Base-by-base conservation (phyloP, 441 rosid genomes). In the Lepidium campestre region DNA sequence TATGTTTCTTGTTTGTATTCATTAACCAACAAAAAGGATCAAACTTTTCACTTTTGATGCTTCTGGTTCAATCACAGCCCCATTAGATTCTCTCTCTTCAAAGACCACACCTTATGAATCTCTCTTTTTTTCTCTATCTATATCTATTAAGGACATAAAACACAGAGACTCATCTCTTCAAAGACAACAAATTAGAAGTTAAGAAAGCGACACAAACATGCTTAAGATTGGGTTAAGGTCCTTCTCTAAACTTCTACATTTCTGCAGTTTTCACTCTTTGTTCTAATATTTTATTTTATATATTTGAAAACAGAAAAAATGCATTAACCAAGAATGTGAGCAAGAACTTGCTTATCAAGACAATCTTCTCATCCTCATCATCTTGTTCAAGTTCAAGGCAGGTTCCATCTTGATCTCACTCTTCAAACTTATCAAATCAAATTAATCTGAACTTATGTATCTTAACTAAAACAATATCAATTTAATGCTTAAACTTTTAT, bases 341-440 rank as follows among this genome's bases (percentile, higher is more conserved):
- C 49, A 72, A 58, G 46, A 72, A 49, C 42, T 22, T 49, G 4
- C 3, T 18, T 45, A 41, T 17, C 67, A 72, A 41, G 11, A 61
- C 67, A 32, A 32, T 57, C 71, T 72, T 54, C 47, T 71, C 75
- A 39, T 71, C 75, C n/a, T 18, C 71, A 49, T 72, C 71, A 49
- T 48, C 71, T 57, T 19, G 32, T 39, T 65, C 71, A 57, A 39
- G 17, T 11, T 64, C 53, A 48, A 71, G 75, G 76, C 25, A 57
- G 57, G 66, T 25, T 17, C 36, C 39, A 49, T 65, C 48, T 49
- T 65, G 15, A 37, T 35, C 48, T 10, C 68, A 35, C 9, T 35
- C 53, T 47, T 9, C 17, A 23, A 7, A 13, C 7, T 23, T 23
- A 25, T 14, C 25, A 13, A 6, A 56, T 7, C 11, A 31, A 2